Percentiles rank a stretch among this genome's conserved stretches.
These are phyloP conservation scores for Nannochloropsis gaditana DNA, from an alignment of 108 stramenopile genomes.

Conservation along the genomic window DNA sequence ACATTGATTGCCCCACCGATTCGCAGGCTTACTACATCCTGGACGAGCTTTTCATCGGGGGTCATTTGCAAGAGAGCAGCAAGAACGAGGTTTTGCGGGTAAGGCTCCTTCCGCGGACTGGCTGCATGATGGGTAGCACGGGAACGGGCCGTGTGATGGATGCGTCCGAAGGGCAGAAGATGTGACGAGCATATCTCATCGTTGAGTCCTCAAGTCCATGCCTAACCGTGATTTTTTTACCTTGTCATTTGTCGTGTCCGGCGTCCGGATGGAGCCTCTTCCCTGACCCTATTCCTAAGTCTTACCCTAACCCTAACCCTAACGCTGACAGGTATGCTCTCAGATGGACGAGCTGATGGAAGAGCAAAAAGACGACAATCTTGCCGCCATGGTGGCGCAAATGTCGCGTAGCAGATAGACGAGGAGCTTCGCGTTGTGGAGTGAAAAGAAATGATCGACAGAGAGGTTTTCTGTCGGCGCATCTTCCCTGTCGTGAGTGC, in stretches of 20 bases:
- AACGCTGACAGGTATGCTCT: neutral
- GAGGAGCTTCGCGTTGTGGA: neutral
- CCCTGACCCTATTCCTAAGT: too few species aligned
- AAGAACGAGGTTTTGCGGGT: conserved; percentile 57
- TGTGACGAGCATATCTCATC: too few species aligned
- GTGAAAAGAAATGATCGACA: too few species aligned
- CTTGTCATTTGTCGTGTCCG: neutral
- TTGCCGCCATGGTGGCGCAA: neutral
- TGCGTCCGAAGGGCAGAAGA: too few species aligned
- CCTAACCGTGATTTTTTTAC: neutral
- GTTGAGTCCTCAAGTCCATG: too few species aligned
- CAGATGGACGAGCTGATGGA: conserved; percentile 60
- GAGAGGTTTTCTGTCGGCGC: too few species aligned
- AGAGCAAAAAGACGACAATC: conserved; percentile 53
- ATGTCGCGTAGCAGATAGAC: neutral
- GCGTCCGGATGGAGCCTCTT: too few species aligned
- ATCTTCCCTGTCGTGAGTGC: too few species aligned
- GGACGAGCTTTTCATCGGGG: conserved; percentile 98
- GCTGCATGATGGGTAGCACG: too few species aligned
- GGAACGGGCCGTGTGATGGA: too few species aligned
- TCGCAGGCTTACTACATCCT: conserved; percentile 69
- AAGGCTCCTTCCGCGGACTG: conserved; percentile 21
- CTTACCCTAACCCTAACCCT: too few species aligned
- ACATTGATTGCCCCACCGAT: neutral
- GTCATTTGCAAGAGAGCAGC: conserved; percentile 71